A percentile compares a stretch with the other conserved stretches of the same genome.
Conservation (phyloP, 139 green algal species). For the Chlorella sorokiniana region DNA sequence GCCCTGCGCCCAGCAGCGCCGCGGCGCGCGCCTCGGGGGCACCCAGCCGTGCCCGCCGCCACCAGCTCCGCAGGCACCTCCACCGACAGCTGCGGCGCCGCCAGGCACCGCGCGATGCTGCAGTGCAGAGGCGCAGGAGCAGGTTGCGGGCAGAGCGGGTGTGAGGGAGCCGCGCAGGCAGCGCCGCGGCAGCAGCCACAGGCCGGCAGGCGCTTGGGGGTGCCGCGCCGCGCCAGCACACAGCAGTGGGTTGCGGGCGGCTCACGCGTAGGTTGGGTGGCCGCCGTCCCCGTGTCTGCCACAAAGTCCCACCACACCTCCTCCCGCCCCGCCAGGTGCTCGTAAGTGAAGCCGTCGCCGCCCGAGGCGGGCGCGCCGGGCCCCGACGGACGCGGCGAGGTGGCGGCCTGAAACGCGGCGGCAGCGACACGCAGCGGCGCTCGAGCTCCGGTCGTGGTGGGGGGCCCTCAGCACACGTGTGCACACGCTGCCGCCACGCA, state of each 20-base stretch:
- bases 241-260: background rate
- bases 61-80: slow-evolving; percentile 28
- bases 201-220: background rate
- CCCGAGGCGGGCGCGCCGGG: slow-evolving; percentile 25
- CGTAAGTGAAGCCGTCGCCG: slow-evolving; percentile 88
- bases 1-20: background rate
- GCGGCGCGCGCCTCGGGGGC: background rate
- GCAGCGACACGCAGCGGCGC: no score
- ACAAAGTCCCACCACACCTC: slow-evolving; percentile 91
- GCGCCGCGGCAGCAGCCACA: background rate
- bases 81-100: slow-evolving; percentile 58
- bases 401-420: background rate
- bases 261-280: slow-evolving; percentile 78
- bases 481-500: no score
- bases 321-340: slow-evolving; percentile 67
- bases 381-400: background rate
- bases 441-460: background rate
- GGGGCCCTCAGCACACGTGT: background rate
- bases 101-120: slow-evolving; percentile 73
- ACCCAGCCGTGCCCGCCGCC: background rate
- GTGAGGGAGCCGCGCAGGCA: no score
- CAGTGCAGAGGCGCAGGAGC: background rate
- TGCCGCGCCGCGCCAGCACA: no score
- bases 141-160: background rate
- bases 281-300: slow-evolving; percentile 87